phyloP scores from a whole-genome alignment of 768 basidiomycete species.

The Lentinula sp. region DNA sequence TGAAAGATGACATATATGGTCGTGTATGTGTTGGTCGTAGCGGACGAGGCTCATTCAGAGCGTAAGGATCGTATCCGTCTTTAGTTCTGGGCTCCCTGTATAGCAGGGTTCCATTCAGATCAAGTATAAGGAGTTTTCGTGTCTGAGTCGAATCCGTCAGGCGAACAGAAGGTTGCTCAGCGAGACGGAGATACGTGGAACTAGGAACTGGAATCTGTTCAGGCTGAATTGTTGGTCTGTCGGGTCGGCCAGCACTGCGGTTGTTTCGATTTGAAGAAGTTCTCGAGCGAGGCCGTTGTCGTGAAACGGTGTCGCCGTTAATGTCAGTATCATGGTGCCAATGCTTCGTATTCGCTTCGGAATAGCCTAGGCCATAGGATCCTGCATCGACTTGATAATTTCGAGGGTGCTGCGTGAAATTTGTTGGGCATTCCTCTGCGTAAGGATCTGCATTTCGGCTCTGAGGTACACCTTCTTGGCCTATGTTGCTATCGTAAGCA shows the following conservation, averaged over 20 bases:
- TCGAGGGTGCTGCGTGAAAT: not conserved
- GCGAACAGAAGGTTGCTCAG: not conserved
- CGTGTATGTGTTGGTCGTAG: constrained; percentile 40
- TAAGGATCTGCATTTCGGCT: not conserved
- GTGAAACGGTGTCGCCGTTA: not conserved
- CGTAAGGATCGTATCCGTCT: constrained; percentile 4
- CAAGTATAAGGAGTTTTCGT: constrained; percentile 49
- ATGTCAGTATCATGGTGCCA: no score
- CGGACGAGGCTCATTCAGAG: constrained; percentile 2
- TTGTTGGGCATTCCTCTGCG: not conserved
- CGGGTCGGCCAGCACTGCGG: not conserved
- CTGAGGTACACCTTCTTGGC: not conserved
- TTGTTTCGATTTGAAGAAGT: not conserved
- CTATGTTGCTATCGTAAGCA: not conserved
- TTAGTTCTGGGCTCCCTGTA: constrained; percentile 28
- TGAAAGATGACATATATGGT: constrained; percentile 45
- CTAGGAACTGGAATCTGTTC: not conserved
- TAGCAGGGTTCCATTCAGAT: constrained; percentile 48
- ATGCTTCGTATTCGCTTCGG: not conserved
- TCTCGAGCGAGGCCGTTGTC: not conserved
- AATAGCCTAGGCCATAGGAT: not conserved
- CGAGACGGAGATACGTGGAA: not conserved
- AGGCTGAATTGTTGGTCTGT: not conserved
- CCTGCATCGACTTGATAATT: not conserved
- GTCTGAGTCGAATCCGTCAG: not conserved